A percentile compares a stretch with the other conserved stretches of the same genome.
Conservation (phyloP, 2,329 filamentous ascomycete genomes). For the Lachnellula arida region DNA sequence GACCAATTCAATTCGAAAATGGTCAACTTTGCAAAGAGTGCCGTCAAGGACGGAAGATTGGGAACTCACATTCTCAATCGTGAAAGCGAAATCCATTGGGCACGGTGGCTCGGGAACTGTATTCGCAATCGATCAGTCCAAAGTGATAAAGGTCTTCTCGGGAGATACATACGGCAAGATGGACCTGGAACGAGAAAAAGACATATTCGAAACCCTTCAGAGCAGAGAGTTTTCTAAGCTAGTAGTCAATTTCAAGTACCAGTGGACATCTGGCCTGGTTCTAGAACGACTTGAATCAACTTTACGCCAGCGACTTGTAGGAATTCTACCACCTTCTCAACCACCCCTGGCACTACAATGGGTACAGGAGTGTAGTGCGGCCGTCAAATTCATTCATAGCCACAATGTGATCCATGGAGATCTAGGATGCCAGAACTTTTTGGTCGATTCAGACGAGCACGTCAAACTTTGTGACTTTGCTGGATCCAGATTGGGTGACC, state of each 20-base stretch:
- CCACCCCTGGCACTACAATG: background rate
- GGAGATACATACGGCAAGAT: conserved; percentile 1
- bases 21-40: no score
- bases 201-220: background rate
- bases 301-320: background rate
- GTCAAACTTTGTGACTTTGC: conserved; percentile 12
- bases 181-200: background rate
- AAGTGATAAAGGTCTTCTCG: conserved; percentile 1
- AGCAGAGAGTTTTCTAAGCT: background rate
- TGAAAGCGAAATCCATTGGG: conserved; percentile 1
- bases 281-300: background rate
- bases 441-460: background rate
- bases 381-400: background rate
- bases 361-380: background rate
- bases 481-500: conserved; percentile 2
- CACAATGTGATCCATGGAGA: conserved; percentile 9
- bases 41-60: background rate
- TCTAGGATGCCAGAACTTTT: conserved; percentile 11
- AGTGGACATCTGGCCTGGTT: conserved; percentile 1
- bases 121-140: background rate
- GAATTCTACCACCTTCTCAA: background rate
- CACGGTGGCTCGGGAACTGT: conserved; percentile 1
- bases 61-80: background rate
- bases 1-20: no score
- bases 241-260: background rate